Base-by-base conservation (phyloP, 208 protist genomes). In the Trypanosoma lewisi region DNA sequence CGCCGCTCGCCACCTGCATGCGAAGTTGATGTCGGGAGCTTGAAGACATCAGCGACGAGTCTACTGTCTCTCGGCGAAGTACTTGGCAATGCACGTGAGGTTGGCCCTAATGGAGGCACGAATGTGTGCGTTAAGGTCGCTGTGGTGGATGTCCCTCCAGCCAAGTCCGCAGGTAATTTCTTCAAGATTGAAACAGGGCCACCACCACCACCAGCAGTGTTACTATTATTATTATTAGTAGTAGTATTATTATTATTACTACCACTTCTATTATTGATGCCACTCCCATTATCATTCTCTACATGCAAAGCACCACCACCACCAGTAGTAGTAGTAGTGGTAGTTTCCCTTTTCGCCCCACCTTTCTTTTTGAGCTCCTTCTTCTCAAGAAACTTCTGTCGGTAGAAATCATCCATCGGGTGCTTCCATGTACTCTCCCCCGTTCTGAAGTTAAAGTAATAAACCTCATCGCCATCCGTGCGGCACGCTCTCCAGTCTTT, bases 391-490 rank as follows among this genome's bases (percentile, higher is more conserved):
- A 91, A 96, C 12, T 87, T 76, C 27, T 88, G 51, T 21, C 82
- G 76, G 66, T 95, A 97, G 60, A 93, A 55, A 3, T 87, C 77
- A 63, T 98, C 95, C 75, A 97, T 78, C 16, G 97, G 97, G 62
- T 98, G 97, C 63, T 98, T 92, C 96, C 96, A 98, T 45, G 84
- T 85, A 67, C 84, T 97, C 55, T 98, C 94, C 36, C 91, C 92
- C 0, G 94, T 97, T 39, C 76, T 78, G 73, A 98, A 98, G 81
- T 98, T 98, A 71, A 98, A 98, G 85, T 98, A 98, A 78, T 98
- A 98, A 14, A 98, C 67, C 52, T 97, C 94, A 56, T 83, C 86
- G 9, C 85, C 79, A 48, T 91, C 77, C 0, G 93, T 96, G 60
- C 92, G 87, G 77, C 94, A 98, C 16, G 94, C 91, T 75, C 89